Conservation (phyloP, 192 early-diverging fungal genomes). For the Backusella psychrophila region DNA sequence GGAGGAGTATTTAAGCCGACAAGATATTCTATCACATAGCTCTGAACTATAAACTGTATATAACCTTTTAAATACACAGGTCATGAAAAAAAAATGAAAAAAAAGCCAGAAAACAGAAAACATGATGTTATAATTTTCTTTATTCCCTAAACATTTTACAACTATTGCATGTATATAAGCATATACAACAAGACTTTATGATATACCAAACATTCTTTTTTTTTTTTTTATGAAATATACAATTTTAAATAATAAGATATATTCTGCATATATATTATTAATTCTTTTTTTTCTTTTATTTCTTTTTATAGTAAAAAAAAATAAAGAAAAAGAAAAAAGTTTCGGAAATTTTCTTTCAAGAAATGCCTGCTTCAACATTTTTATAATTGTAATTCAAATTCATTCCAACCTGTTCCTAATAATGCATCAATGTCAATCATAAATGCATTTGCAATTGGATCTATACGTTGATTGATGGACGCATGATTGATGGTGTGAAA, state of each 20-base stretch:
- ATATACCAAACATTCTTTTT: neutral
- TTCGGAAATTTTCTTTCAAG: neutral
- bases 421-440: slow-evolving; percentile 13
- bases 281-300: neutral
- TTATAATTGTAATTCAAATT: slow-evolving; percentile 29
- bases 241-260: neutral
- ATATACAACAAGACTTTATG: neutral
- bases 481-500: slow-evolving; percentile 22
- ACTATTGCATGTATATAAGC: neutral
- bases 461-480: neutral
- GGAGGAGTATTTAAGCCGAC: neutral
- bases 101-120: neutral
- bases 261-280: neutral
- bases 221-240: neutral
- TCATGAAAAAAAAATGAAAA: neutral
- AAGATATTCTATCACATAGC: neutral
- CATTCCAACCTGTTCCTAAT: slow-evolving; percentile 19
- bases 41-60: neutral
- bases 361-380: neutral
- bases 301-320: neutral
- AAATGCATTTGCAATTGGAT: slow-evolving; percentile 15
- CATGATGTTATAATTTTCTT: neutral
- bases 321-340: neutral
- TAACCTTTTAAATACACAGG: neutral
- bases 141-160: neutral